Conservation (phyloP, 1,139 yeast species). For the Geotrichum phurueaensis region DNA sequence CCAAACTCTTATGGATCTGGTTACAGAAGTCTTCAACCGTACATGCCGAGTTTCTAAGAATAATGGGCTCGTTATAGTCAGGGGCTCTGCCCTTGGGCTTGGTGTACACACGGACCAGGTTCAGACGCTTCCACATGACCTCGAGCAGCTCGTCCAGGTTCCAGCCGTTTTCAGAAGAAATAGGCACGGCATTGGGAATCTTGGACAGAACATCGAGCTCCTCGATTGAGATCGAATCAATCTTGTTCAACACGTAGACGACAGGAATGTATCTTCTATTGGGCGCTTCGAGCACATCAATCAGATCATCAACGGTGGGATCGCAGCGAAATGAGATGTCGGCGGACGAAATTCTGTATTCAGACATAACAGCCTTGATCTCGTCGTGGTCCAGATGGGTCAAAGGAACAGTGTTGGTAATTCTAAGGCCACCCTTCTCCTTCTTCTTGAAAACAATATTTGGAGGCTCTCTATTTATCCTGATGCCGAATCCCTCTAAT, state of each 20-base stretch:
- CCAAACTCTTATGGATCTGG: conserved; percentile 88
- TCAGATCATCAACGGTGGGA: conserved; percentile 92
- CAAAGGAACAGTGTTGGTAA: conserved; percentile 87
- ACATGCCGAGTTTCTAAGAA: conserved; percentile 71
- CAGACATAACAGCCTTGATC: conserved; percentile 91
- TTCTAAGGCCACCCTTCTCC: conserved; percentile 91
- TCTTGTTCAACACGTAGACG: conserved; percentile 85
- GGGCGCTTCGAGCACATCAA: conserved; percentile 87
- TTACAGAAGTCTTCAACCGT: conserved; percentile 95
- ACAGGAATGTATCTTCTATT: conserved; percentile 94
- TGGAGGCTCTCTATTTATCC: conserved; percentile 88
- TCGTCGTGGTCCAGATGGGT: conserved; percentile 90
- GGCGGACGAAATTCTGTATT: conserved; percentile 93
- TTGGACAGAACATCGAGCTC: conserved; percentile 84
- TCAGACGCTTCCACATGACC: conserved; percentile 88
- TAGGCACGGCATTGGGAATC: conserved; percentile 95
- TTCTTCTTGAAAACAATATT: conserved; percentile 85
- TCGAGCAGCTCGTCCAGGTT: conserved; percentile 90
- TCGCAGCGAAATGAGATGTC: conserved; percentile 95
- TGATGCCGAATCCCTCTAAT: conserved; percentile 93
- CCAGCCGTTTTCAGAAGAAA: conserved; percentile 94
- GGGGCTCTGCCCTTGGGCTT: conserved; percentile 94
- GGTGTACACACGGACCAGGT: conserved; percentile 90
- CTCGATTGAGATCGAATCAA: conserved; percentile 88
- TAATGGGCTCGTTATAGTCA: conserved; percentile 92